Evolutionary conservation across 768 basidiomycete species (phyloP).

Genomic region (Tephrocybe sp.): DNA sequence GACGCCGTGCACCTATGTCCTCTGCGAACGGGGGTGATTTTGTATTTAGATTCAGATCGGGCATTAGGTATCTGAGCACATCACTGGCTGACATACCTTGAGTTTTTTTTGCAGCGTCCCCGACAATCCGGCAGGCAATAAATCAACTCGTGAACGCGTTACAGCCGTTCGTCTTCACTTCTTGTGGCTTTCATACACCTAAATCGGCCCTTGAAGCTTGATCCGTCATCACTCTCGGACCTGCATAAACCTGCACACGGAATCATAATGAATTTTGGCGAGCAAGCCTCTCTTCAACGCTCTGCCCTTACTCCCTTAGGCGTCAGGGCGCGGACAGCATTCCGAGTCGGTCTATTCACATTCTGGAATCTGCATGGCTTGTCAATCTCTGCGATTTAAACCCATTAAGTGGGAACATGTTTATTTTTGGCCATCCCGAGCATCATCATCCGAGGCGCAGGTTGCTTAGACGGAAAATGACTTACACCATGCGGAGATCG

Average conservation of each 20-base stretch:
- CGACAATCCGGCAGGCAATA: background rate
- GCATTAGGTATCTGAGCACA: slow-evolving; percentile 1
- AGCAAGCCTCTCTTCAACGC: background rate
- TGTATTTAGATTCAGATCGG: slow-evolving; percentile 1
- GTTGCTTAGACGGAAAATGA: background rate
- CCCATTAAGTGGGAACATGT: background rate
- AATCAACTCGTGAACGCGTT: background rate
- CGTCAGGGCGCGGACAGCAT: background rate
- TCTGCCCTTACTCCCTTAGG: background rate
- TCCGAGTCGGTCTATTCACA: background rate
- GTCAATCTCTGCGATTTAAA: background rate
- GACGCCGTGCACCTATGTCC: slow-evolving; percentile 1
- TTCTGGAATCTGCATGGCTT: background rate
- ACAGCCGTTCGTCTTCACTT: too few species aligned
- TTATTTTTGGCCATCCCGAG: slow-evolving; percentile 6
- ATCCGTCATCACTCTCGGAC: background rate
- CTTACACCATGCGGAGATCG: slow-evolving; percentile 8
- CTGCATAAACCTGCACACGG: background rate
- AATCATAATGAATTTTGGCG: background rate
- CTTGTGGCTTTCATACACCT: too few species aligned
- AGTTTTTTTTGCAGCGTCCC: too few species aligned
- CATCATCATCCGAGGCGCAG: slow-evolving; percentile 15
- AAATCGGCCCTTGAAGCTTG: too few species aligned
- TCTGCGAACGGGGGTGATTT: background rate
- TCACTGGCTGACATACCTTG: background rate